These are phyloP conservation scores for Detonula confervacea DNA, from an alignment of 352 stramenopile genomes.

Conservation along the genomic window DNA sequence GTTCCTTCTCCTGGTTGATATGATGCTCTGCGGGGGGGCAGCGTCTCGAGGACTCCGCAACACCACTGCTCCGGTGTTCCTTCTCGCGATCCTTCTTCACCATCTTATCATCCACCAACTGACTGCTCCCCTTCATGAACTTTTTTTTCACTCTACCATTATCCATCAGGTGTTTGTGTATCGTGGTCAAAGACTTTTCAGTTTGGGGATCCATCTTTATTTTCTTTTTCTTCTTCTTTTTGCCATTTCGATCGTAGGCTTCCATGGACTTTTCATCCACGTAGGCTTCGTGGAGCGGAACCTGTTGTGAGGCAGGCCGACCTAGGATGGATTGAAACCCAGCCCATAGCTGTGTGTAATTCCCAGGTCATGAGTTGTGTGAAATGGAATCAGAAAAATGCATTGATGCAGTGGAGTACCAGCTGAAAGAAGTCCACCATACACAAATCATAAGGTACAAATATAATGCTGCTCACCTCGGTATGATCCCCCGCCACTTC, in stretches of 20 bases:
- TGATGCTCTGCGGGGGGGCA: no score
- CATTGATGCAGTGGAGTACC: no score
- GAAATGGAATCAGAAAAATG: no score
- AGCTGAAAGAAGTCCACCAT: no score
- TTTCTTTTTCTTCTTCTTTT: constrained; percentile 50
- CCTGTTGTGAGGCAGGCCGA: no score
- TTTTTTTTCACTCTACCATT: constrained; percentile 22
- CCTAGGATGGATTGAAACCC: constrained; percentile 42
- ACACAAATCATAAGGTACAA: no score
- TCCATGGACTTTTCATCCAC: not conserved
- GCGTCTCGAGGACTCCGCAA: no score
- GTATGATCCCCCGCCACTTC: constrained; percentile 57
- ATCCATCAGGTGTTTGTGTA: constrained; percentile 42
- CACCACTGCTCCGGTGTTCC: no score
- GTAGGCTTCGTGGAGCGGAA: not conserved
- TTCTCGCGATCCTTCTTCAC: constrained; percentile 27
- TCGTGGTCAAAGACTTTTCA: constrained; percentile 30
- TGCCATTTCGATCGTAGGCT: not conserved
- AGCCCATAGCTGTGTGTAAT: constrained; percentile 53
- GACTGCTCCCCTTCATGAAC: constrained; percentile 46
- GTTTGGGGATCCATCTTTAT: constrained; percentile 46
- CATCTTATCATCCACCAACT: constrained; percentile 53
- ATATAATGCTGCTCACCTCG: constrained; percentile 42
- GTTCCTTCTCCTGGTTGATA: no score
- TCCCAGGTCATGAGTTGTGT: no score